Percentiles rank a stretch among this genome's conserved stretches.
These are phyloP conservation scores for Paecilomyces formosus DNA, from an alignment of 2,329 filamentous ascomycete species.

Conservation along the genomic window DNA sequence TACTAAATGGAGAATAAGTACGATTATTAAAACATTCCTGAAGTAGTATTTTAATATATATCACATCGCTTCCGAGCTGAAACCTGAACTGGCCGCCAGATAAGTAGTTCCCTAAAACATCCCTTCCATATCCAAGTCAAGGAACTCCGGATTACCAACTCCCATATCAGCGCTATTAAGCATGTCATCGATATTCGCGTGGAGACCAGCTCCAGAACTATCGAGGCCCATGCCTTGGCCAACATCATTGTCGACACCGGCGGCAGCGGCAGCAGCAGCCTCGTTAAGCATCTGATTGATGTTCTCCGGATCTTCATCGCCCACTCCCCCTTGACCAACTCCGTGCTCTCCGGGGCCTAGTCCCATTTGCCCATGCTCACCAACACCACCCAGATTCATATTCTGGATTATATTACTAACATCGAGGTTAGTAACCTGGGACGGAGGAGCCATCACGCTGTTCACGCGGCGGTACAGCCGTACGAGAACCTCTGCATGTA, in stretches of 20 bases:
- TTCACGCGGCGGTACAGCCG: conserved; percentile 40
- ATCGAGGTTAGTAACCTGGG: conserved; percentile 34
- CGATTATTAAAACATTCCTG: neutral
- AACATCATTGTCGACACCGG: conserved; percentile 19
- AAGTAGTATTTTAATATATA: neutral
- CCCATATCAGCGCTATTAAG: conserved; percentile 36
- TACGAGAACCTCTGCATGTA: conserved; percentile 37
- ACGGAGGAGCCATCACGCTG: conserved; percentile 27
- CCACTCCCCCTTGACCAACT: conserved; percentile 8
- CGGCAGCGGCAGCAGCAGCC: conserved; percentile 26
- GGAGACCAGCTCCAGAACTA: conserved; percentile 18
- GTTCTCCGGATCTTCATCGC: conserved; percentile 22
- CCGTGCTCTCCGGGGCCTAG: conserved; percentile 16
- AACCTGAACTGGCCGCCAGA: neutral
- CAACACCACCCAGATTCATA: conserved; percentile 33
- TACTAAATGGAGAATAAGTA: neutral
- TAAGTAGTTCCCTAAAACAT: conserved; percentile 26
- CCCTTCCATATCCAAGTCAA: conserved; percentile 39
- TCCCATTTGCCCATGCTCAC: conserved; percentile 23
- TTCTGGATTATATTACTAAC: conserved; percentile 36
- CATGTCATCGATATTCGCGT: conserved; percentile 35
- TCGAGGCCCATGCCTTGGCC: conserved; percentile 20
- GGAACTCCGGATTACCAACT: conserved; percentile 36
- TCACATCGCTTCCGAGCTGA: neutral
- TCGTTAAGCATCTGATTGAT: conserved; percentile 34